phyloP scores from a whole-genome alignment of 2,329 filamentous ascomycete species.

The Nothophoma quercina region DNA sequence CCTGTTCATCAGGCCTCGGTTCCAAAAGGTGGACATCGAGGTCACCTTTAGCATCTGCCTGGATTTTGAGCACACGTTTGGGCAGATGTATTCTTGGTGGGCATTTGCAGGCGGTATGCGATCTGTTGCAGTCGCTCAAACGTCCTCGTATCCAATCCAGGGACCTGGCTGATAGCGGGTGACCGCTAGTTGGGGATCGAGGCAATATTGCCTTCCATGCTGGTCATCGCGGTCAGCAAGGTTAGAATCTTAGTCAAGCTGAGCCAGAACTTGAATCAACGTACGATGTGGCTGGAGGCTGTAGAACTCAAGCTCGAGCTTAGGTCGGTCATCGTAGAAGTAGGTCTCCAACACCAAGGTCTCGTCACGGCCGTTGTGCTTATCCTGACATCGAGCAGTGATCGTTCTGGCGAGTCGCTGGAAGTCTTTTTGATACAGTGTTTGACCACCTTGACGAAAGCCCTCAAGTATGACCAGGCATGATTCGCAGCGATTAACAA shows the following conservation, averaged over 20 bases:
- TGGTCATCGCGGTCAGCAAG: background rate
- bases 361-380: conserved; percentile 4
- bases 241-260: background rate
- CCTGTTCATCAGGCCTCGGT: background rate
- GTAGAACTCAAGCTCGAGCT: conserved; percentile 27
- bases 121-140: conserved; percentile 12
- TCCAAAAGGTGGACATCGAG: conserved; percentile 11
- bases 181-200: conserved; percentile 17
- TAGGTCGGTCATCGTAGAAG: conserved; percentile 25
- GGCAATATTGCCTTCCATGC: conserved; percentile 26
- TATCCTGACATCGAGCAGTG: conserved; percentile 14
- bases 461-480: conserved; percentile 25
- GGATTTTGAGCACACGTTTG: conserved; percentile 20
- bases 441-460: conserved; percentile 21
- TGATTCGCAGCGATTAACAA: conserved; percentile 13
- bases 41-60: background rate
- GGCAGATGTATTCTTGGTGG: conserved; percentile 10
- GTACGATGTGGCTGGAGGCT: conserved; percentile 17
- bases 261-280: too few species aligned
- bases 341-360: conserved; percentile 22
- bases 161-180: conserved; percentile 17
- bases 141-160: conserved; percentile 17
- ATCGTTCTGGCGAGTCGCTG: conserved; percentile 9
- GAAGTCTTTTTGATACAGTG: conserved; percentile 15
- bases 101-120: conserved; percentile 18